Conservation (phyloP, 1,284 basidiomycete genomes). For the Nidula niveotomentosa region DNA sequence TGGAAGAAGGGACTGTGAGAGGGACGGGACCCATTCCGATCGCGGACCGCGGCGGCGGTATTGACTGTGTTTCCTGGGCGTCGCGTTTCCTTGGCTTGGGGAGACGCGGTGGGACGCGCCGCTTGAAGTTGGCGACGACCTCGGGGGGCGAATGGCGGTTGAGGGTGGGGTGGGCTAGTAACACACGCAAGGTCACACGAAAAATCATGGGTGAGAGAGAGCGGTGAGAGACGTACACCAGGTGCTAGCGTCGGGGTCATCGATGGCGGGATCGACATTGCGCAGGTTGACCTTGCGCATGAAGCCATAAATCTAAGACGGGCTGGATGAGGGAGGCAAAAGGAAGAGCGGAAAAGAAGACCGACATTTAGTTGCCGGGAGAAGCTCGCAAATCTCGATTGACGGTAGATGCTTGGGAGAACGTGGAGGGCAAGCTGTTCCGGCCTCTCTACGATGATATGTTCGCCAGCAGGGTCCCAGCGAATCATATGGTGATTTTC, state of each 20-base stretch:
- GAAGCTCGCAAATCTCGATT: conserved; percentile 92
- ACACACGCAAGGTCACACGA: conserved; percentile 13
- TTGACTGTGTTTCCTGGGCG: conserved; percentile 52
- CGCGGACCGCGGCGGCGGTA: conserved; percentile 72
- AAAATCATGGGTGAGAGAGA: conserved; percentile 47
- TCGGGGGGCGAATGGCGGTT: conserved; percentile 85
- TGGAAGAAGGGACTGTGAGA: conserved; percentile 52
- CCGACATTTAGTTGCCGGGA: conserved; percentile 90
- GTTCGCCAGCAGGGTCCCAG: conserved; percentile 87
- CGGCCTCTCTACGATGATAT: conserved; percentile 89
- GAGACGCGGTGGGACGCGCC: conserved; percentile 87
- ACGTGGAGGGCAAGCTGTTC: conserved; percentile 89
- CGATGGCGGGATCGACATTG: conserved; percentile 88
- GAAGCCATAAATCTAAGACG: conserved; percentile 85
- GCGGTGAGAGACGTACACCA: conserved; percentile 74
- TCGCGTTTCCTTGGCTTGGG: conserved; percentile 82
- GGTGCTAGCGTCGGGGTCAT: conserved; percentile 90
- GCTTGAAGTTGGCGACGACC: conserved; percentile 88
- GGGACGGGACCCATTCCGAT: conserved; percentile 64
- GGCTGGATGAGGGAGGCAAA: conserved; percentile 25
- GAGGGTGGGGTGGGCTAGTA: conserved; percentile 80
- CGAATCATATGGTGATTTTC: conserved; percentile 92
- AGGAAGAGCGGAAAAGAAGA: conserved; percentile 29
- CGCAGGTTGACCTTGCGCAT: conserved; percentile 93
- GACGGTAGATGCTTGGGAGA: conserved; percentile 86